phyloP scores from a whole-genome alignment of 345 rosid genomes.

The Barbarea vulgaris region DNA sequence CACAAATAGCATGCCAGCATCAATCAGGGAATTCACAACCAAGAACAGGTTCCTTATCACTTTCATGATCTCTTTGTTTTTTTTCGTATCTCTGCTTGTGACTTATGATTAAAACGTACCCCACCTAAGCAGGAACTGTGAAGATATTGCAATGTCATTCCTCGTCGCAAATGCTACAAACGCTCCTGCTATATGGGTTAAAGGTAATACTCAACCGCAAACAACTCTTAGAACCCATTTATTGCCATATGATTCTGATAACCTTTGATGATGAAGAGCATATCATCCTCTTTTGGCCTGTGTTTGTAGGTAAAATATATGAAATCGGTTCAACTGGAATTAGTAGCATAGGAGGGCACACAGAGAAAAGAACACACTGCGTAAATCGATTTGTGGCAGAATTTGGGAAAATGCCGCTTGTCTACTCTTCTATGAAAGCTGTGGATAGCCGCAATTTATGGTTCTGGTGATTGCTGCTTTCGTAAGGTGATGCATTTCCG shows the following conservation, averaged over 20 bases:
- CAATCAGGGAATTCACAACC: conserved; percentile 65
- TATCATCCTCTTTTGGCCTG: conserved; percentile 5
- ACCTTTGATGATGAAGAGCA: conserved; percentile 4
- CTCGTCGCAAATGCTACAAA: conserved; percentile 90
- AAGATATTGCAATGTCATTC: conserved; percentile 99
- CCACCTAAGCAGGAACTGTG: conserved; percentile 78
- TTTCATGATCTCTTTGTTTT: conserved; percentile 17
- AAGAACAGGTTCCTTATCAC: conserved; percentile 67
- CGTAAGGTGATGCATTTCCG: conserved; percentile 9
- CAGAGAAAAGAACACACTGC: conserved; percentile 69
- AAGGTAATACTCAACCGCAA: conserved; percentile 54
- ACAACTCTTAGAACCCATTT: background rate
- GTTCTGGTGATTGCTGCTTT: conserved; percentile 71
- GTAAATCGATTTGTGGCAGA: conserved; percentile 77
- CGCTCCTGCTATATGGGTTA: conserved; percentile 93
- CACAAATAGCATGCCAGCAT: conserved; percentile 84
- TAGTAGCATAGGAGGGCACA: conserved; percentile 92
- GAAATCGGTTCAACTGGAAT: conserved; percentile 98
- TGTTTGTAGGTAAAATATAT: conserved; percentile 69
- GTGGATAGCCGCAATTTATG: conserved; percentile 69
- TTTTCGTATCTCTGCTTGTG: background rate
- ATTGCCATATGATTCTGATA: background rate
- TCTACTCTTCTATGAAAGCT: conserved; percentile 72
- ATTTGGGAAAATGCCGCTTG: conserved; percentile 83
- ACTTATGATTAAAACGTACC: conserved; percentile 2